Evolutionary conservation across 176 grass and related monocot genomes (phyloP).

Genomic region (Carex pumila): DNA sequence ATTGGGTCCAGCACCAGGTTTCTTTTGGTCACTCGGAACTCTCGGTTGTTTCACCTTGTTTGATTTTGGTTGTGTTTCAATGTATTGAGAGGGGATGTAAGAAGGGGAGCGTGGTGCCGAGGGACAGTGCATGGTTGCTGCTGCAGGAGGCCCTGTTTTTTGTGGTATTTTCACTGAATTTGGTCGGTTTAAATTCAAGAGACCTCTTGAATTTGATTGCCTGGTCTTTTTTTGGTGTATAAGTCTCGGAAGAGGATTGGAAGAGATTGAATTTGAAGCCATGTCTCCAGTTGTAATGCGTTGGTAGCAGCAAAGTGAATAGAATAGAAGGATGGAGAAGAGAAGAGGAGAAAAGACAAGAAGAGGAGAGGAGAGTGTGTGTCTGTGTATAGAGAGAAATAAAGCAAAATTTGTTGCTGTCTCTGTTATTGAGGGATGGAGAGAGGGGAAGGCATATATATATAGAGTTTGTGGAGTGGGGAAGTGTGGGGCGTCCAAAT

Average conservation of each 20-base stretch:
- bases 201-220: not conserved
- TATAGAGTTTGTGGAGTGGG: conserved; percentile 26
- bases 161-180: not conserved
- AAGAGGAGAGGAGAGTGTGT: not conserved
- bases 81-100: not conserved
- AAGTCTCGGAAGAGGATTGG: not conserved
- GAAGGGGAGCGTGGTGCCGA: not conserved
- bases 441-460: conserved; percentile 25
- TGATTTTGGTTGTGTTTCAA: not conserved
- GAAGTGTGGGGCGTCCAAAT: not conserved
- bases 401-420: not conserved
- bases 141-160: conserved; percentile 3
- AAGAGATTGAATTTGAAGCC: conserved; percentile 26
- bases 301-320: conserved; percentile 7
- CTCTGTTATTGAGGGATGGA: not conserved
- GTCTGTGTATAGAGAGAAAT: not conserved
- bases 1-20: not conserved
- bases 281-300: conserved; percentile 19
- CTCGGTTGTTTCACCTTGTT: not conserved
- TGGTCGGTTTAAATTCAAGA: conserved; percentile 7
- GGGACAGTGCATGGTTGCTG: not conserved
- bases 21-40: not conserved
- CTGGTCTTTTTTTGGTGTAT: not conserved
- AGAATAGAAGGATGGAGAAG: conserved; percentile 10
- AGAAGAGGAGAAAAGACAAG: not conserved